Evolutionary conservation across 2,329 filamentous ascomycete genomes (phyloP).

Genomic region (Parastagonospora avenae): DNA sequence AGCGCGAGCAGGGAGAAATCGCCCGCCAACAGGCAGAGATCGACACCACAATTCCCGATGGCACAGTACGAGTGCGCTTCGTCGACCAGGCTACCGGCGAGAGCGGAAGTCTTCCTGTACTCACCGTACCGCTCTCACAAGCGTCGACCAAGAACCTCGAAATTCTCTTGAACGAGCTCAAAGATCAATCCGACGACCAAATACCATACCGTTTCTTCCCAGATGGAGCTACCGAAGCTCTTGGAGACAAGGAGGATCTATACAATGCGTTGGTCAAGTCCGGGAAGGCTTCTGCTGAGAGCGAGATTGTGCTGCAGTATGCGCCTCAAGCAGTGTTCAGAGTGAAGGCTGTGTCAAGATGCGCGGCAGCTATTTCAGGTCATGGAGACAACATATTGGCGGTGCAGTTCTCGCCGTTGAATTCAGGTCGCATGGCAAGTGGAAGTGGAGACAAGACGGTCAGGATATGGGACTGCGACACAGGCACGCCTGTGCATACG

Average conservation of each 20-base stretch:
- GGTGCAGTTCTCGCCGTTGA: slow-evolving; percentile 81
- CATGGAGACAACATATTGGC: slow-evolving; percentile 91
- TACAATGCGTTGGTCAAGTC: slow-evolving; percentile 48
- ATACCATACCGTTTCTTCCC: slow-evolving; percentile 71
- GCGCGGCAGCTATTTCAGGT: slow-evolving; percentile 84
- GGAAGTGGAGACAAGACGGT: slow-evolving; percentile 92
- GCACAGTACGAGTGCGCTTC: slow-evolving; percentile 85
- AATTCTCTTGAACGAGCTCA: slow-evolving; percentile 80
- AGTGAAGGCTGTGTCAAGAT: slow-evolving; percentile 88
- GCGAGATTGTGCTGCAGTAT: slow-evolving; percentile 66
- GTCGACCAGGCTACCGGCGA: slow-evolving; percentile 75
- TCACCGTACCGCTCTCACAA: slow-evolving; percentile 78
- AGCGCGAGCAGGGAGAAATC: slow-evolving; percentile 73
- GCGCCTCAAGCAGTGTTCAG: slow-evolving; percentile 90
- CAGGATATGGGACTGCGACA: slow-evolving; percentile 92
- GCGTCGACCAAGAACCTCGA: slow-evolving; percentile 89
- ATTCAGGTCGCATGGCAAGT: slow-evolving; percentile 78
- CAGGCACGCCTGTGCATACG: slow-evolving; percentile 84
- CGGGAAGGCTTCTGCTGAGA: slow-evolving; percentile 61
- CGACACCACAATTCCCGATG: slow-evolving; percentile 66
- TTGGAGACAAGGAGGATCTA: slow-evolving; percentile 53
- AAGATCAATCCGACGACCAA: slow-evolving; percentile 68
- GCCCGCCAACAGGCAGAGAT: slow-evolving; percentile 78
- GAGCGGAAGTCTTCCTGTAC: slow-evolving; percentile 70
- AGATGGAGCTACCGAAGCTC: slow-evolving; percentile 48